Evolutionary conservation across 2,329 filamentous ascomycete genomes (phyloP).

Genomic region (Pestalotiopsis sp.): DNA sequence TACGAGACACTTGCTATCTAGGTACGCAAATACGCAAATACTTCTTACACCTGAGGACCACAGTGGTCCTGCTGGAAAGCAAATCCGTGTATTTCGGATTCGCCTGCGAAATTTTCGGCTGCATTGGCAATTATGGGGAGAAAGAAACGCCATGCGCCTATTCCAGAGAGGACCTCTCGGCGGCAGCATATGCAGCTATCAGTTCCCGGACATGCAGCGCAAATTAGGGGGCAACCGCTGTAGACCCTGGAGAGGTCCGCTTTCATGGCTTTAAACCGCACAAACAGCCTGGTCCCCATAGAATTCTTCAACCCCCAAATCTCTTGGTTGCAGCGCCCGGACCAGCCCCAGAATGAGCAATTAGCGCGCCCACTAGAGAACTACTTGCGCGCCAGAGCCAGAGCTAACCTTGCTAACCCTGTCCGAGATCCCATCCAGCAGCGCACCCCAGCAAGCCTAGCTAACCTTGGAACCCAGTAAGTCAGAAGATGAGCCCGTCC

Average conservation of each 20-base stretch:
- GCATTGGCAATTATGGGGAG: neutral
- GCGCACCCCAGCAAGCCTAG: conserved; percentile 4
- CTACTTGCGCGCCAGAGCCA: conserved; percentile 8
- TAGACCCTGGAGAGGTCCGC: neutral
- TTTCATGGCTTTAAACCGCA: neutral
- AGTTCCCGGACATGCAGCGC: neutral
- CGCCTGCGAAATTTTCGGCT: neutral
- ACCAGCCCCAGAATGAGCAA: conserved; percentile 11
- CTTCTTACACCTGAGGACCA: no score
- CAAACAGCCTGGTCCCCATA: neutral
- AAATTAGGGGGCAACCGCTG: conserved; percentile 7
- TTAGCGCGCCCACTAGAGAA: conserved; percentile 2
- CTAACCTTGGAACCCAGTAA: conserved; percentile 10
- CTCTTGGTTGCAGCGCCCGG: conserved; percentile 6
- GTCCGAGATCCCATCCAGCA: conserved; percentile 3
- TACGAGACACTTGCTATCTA: neutral
- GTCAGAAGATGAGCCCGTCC: conserved; percentile 13
- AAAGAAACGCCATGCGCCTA: neutral
- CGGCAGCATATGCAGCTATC: neutral
- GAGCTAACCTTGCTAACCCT: neutral
- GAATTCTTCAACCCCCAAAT: conserved; percentile 8
- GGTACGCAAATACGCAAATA: neutral
- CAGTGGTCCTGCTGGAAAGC: neutral
- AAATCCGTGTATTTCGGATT: neutral
- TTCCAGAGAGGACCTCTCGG: neutral